Conservation (phyloP, 129 eudicot species). For the Deinandra increscens region DNA sequence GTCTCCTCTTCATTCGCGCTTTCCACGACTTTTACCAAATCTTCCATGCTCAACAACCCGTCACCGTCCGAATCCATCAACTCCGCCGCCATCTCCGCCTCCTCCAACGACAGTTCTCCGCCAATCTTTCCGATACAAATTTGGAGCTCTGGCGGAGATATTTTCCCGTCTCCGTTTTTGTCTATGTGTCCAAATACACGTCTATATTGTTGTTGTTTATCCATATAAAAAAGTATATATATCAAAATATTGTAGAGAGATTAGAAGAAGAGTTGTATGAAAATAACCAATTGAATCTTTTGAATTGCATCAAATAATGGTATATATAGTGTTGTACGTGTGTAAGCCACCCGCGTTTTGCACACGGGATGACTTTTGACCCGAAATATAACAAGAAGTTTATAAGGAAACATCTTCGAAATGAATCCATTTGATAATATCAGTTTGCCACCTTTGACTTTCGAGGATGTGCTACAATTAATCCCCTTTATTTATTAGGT, state of each 20-base stretch:
- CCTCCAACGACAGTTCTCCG: conserved; percentile 42
- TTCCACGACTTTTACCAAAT: conserved; percentile 50
- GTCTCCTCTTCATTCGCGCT: conserved; percentile 60
- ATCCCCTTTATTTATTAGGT: too few species aligned
- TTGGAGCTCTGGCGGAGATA: conserved; percentile 57
- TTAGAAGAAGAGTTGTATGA: too few species aligned
- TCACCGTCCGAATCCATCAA: conserved; percentile 60
- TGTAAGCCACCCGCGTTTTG: conserved; percentile 12
- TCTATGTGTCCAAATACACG: conserved; percentile 57
- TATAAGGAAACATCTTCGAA: conserved; percentile 27
- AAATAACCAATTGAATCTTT: too few species aligned
- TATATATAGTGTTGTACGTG: neutral
- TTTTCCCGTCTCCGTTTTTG: conserved; percentile 51
- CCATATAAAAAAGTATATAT: too few species aligned
- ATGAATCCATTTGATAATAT: neutral
- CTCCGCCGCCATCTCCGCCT: conserved; percentile 60
- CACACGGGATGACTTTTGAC: conserved; percentile 26
- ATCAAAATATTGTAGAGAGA: too few species aligned
- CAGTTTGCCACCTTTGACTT: neutral
- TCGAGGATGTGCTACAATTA: neutral
- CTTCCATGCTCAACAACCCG: conserved; percentile 61
- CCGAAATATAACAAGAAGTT: neutral
- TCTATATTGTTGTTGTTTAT: conserved; percentile 40
- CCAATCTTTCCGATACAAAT: conserved; percentile 47
- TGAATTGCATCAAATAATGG: neutral